Evolutionary conservation across 306 rosid species (phyloP).

Genomic region (Quercus parvula): DNA sequence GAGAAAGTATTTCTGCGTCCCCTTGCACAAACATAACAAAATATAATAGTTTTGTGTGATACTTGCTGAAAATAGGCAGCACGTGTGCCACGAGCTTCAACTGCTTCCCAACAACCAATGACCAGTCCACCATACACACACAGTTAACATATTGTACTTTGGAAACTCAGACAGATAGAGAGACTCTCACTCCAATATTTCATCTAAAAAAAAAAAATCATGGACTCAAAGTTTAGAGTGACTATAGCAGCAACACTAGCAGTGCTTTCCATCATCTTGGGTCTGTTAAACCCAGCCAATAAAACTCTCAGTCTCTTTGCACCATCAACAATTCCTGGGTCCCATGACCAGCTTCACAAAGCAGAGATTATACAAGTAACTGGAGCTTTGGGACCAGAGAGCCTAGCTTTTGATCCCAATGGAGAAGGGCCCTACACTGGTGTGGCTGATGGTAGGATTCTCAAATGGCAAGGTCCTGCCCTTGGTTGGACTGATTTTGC

Average conservation of each 20-base stretch:
- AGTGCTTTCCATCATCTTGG: conserved; percentile 19
- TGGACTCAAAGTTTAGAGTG: conserved; percentile 28
- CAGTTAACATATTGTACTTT: no score
- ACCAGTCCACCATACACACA: no score
- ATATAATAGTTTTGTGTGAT: no score
- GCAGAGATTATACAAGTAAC: conserved; percentile 38
- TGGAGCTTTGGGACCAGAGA: conserved; percentile 87
- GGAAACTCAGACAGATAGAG: no score
- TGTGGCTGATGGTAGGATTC: conserved; percentile 87
- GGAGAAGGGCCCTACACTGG: conserved; percentile 90
- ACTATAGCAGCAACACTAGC: conserved; percentile 37
- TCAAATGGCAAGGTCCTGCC: conserved; percentile 60
- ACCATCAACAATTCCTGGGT: conserved; percentile 39
- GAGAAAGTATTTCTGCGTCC: no score
- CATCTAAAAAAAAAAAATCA: background rate
- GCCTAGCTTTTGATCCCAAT: conserved; percentile 58
- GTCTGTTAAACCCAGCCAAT: conserved; percentile 7
- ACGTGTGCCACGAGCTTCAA: no score
- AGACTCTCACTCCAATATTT: no score
- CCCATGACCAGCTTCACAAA: conserved; percentile 48
- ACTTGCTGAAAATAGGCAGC: no score
- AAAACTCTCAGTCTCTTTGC: conserved; percentile 9
- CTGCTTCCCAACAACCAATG: no score
- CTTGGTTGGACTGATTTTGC: conserved; percentile 78
- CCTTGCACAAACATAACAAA: no score